A percentile compares a stretch with the other conserved stretches of the same genome.
These are phyloP conservation scores for Exutisphaerella laricina DNA, from an alignment of 2,329 filamentous ascomycete species.

Conservation along the genomic window DNA sequence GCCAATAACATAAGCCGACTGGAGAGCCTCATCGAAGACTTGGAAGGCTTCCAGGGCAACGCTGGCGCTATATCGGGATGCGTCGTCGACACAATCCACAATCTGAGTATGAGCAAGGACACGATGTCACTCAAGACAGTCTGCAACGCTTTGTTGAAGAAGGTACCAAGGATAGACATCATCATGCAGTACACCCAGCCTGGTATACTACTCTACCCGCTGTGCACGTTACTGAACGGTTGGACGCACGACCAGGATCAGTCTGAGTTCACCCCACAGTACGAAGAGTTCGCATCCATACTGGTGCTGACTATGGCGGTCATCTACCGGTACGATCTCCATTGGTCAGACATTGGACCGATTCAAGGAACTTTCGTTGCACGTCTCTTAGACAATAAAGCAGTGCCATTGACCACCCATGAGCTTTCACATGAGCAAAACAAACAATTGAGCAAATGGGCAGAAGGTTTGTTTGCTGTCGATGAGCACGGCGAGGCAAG, in stretches of 20 bases:
- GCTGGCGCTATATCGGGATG: conserved; percentile 79
- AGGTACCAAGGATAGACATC: conserved; percentile 66
- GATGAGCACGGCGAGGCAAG: conserved; percentile 52
- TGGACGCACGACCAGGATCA: conserved; percentile 82
- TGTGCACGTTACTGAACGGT: conserved; percentile 69
- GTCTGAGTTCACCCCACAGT: conserved; percentile 74
- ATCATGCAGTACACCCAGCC: conserved; percentile 70
- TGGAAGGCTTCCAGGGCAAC: conserved; percentile 89
- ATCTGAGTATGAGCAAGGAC: conserved; percentile 64
- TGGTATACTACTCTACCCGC: conserved; percentile 61
- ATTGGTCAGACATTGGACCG: conserved; percentile 57
- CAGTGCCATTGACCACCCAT: conserved; percentile 52
- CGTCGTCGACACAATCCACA: conserved; percentile 47
- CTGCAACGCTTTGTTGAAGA: conserved; percentile 67
- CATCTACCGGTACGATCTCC: conserved; percentile 67
- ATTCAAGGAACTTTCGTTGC: conserved; percentile 62
- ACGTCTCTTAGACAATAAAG: conserved; percentile 57
- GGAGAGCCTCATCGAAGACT: conserved; percentile 69
- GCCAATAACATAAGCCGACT: conserved; percentile 68
- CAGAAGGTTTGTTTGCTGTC: conserved; percentile 66
- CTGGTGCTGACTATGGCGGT: conserved; percentile 68
- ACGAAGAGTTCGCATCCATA: conserved; percentile 78
- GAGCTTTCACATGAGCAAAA: conserved; percentile 62
- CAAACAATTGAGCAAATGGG: conserved; percentile 64
- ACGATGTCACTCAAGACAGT: conserved; percentile 74